phyloP scores from a whole-genome alignment of 176 grass and related monocot species.

The Puccinellia tenuiflora region DNA sequence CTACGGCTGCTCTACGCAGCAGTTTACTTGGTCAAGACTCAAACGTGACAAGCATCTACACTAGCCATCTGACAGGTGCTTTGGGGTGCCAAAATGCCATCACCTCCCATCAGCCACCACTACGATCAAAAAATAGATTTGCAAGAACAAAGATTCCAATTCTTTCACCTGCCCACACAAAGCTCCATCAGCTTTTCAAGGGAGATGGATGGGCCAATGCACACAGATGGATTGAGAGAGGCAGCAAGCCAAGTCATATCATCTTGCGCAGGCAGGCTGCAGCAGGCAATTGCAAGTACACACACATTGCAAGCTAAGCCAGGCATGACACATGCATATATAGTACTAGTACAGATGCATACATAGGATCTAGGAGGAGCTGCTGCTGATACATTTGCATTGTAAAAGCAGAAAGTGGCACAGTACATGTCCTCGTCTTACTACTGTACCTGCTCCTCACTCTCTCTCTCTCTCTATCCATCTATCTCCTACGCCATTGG shows the following conservation, averaged over 20 bases:
- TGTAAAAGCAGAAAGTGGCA: not conserved
- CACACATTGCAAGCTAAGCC: conserved; percentile 4
- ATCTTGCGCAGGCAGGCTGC: conserved; percentile 1
- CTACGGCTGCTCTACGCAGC: not conserved
- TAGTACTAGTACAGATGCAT: not conserved
- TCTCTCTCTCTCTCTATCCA: too few species aligned
- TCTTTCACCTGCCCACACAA: not conserved
- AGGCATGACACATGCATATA: not conserved
- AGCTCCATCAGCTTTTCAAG: not conserved
- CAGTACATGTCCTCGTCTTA: conserved; percentile 16
- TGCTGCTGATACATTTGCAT: not conserved
- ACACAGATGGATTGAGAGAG: not conserved
- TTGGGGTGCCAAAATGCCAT: conserved; percentile 1
- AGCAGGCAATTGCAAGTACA: conserved; percentile 8
- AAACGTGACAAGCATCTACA: conserved; percentile 2
- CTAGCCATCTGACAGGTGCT: not conserved
- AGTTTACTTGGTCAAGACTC: conserved; percentile 12
- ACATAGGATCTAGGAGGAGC: not conserved
- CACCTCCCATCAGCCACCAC: not conserved
- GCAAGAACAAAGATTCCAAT: conserved; percentile 16
- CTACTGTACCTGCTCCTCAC: not conserved
- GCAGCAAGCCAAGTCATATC: conserved; percentile 21
- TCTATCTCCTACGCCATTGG: not conserved
- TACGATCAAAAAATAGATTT: not conserved
- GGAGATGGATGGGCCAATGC: not conserved